These are phyloP conservation scores for Verticillium longisporum DNA, from an alignment of 2,329 filamentous ascomycete genomes.

Conservation along the genomic window DNA sequence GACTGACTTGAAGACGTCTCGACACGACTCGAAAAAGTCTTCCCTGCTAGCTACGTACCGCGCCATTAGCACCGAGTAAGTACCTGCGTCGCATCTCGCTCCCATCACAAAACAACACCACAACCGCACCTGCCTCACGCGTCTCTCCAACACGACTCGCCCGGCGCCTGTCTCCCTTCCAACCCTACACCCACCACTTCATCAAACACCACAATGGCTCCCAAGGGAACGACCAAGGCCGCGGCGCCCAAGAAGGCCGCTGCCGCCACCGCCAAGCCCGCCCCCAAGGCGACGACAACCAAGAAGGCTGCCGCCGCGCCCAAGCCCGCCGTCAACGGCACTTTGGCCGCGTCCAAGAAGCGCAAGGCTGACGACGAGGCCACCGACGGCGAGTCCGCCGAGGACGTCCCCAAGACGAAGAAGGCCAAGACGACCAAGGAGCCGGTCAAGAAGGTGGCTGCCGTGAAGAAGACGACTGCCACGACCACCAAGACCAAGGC, in stretches of 20 bases:
- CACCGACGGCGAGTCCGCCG: constrained; percentile 7
- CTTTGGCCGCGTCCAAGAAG: constrained; percentile 10
- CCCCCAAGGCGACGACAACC: constrained; percentile 11
- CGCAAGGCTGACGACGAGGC: constrained; percentile 10
- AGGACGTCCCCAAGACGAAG: constrained; percentile 13
- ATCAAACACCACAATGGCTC: constrained; percentile 8
- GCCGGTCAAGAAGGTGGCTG: constrained; percentile 5
- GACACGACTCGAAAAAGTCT: not conserved
- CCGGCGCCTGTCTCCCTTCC: not conserved
- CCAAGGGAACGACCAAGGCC: constrained; percentile 18
- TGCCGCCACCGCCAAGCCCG: constrained; percentile 9
- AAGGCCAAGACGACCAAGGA: constrained; percentile 11
- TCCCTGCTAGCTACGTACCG: not conserved
- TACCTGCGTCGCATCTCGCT: not conserved
- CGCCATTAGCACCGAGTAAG: not conserved
- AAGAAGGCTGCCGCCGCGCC: constrained; percentile 13
- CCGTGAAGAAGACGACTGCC: constrained; percentile 10
- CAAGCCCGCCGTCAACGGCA: constrained; percentile 12
- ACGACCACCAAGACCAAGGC: constrained; percentile 9
- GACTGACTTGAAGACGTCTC: not conserved
- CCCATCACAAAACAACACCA: not conserved
- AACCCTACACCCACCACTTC: not conserved
- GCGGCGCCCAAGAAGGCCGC: constrained; percentile 17
- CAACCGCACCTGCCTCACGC: not conserved
- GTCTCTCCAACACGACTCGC: not conserved